These are phyloP conservation scores for Amaranthus cruentus DNA, from an alignment of 148 eudicot genomes.

Conservation along the genomic window DNA sequence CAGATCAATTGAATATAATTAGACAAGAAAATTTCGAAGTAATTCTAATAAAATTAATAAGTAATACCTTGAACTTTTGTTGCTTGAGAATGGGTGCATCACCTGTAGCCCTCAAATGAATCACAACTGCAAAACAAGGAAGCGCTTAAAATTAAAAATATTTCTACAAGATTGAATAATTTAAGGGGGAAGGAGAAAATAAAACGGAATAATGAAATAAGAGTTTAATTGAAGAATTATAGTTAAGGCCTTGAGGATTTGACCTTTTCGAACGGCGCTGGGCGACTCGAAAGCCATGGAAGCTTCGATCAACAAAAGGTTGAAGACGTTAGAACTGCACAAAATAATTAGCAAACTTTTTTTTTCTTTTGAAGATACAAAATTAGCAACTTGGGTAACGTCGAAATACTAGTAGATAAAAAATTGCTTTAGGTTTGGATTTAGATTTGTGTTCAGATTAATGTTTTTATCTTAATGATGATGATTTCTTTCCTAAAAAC, in stretches of 20 bases:
- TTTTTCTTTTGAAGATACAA: neutral
- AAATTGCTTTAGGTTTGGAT: no score
- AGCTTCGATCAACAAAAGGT: neutral
- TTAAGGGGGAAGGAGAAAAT: neutral
- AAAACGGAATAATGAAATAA: no score
- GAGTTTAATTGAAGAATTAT: neutral
- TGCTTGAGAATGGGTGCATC: conserved; percentile 98
- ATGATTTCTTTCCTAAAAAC: no score
- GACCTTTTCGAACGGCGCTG: conserved; percentile 25
- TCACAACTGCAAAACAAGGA: conserved; percentile 50
- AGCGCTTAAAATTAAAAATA: neutral
- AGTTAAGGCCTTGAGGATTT: neutral
- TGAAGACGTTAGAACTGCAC: neutral
- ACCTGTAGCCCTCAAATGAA: conserved; percentile 85
- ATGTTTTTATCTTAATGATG: no score
- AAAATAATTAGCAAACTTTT: neutral
- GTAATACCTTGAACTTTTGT: conserved; percentile 75
- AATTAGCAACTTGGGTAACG: no score
- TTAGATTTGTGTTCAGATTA: no score
- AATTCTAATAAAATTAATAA: neutral
- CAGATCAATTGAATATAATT: neutral
- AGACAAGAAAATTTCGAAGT: neutral
- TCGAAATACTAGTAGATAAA: no score
- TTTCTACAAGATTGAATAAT: neutral
- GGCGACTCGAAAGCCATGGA: conserved; percentile 32